Percentiles rank a stretch among this genome's conserved stretches.
phyloP scores from a whole-genome alignment of 176 grass and related monocot genomes.

The Rhynchospora tenuis region DNA sequence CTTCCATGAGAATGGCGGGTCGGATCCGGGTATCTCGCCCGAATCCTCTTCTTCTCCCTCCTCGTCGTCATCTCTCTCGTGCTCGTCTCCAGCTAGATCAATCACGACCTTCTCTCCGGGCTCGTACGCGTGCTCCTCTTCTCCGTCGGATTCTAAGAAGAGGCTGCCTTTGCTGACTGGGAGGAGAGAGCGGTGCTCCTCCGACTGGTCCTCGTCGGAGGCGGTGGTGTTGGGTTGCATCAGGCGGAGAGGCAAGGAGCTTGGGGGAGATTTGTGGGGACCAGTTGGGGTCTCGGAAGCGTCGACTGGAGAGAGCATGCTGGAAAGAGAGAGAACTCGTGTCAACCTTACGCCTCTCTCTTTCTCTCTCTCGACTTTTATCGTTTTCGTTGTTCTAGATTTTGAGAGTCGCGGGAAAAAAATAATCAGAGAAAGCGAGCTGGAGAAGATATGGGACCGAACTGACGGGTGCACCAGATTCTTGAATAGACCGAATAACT shows the following conservation, averaged over 20 bases:
- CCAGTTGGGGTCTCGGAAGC: not conserved
- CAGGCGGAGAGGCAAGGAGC: not conserved
- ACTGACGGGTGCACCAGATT: not conserved
- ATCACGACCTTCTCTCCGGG: conserved; percentile 61
- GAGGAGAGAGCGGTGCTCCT: conserved; percentile 59
- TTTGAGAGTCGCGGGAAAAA: not conserved
- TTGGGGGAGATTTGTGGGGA: not conserved
- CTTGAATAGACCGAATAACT: not conserved
- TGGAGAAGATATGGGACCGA: not conserved
- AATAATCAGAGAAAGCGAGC: not conserved
- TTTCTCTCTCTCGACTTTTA: not conserved
- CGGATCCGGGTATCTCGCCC: not conserved
- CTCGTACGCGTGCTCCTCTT: conserved; percentile 74
- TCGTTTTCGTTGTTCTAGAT: not conserved
- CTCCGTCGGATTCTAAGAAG: conserved; percentile 18
- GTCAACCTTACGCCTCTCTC: not conserved
- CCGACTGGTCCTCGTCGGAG: conserved; percentile 19
- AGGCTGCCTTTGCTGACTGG: not conserved
- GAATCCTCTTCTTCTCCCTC: conserved; percentile 20
- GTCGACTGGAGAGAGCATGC: not conserved
- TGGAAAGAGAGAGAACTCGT: not conserved
- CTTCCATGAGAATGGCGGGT: conserved; percentile 76
- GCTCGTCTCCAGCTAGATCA: conserved; percentile 30
- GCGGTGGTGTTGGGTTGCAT: not conserved
- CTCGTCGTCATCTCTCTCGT: not conserved